Evolutionary conservation across 805 yeast species (phyloP).

Genomic region (Pichia pseudocactophila): DNA sequence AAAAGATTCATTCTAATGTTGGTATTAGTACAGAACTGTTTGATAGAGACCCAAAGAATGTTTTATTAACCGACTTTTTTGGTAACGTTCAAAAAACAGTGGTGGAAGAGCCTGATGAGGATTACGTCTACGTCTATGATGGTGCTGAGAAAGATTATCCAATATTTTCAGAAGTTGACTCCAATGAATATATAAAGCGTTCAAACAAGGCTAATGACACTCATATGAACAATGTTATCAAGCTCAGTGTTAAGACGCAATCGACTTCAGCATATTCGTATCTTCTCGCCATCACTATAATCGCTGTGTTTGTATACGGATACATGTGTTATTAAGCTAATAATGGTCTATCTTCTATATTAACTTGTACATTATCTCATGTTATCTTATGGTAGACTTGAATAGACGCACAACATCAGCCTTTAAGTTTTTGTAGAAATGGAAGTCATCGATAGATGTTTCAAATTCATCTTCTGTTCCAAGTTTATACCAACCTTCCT

Average conservation of each 20-base stretch:
- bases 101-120: slow-evolving; percentile 23
- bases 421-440: slow-evolving; percentile 19
- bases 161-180: no score
- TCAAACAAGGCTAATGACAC: not conserved
- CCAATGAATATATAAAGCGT: no score
- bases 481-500: slow-evolving; percentile 18
- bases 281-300: not conserved
- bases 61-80: slow-evolving; percentile 83
- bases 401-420: slow-evolving; percentile 18
- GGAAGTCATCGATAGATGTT: slow-evolving; percentile 19
- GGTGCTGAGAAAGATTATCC: slow-evolving; percentile 39
- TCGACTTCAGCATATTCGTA: slow-evolving; percentile 1
- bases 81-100: slow-evolving; percentile 83
- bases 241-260: not conserved
- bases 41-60: slow-evolving; percentile 55
- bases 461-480: slow-evolving; percentile 14
- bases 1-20: slow-evolving; percentile 80
- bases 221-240: slow-evolving; percentile 1
- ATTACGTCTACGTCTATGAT: slow-evolving; percentile 7
- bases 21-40: slow-evolving; percentile 86
- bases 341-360: no score
- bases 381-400: slow-evolving; percentile 6
- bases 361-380: not conserved
- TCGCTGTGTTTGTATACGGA: not conserved
- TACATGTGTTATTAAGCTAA: not conserved